Percentiles rank a stretch among this genome's conserved stretches.
Evolutionary conservation across 2,329 filamentous ascomycete species (phyloP).

Genomic region (Colletotrichum gloeosporioides): DNA sequence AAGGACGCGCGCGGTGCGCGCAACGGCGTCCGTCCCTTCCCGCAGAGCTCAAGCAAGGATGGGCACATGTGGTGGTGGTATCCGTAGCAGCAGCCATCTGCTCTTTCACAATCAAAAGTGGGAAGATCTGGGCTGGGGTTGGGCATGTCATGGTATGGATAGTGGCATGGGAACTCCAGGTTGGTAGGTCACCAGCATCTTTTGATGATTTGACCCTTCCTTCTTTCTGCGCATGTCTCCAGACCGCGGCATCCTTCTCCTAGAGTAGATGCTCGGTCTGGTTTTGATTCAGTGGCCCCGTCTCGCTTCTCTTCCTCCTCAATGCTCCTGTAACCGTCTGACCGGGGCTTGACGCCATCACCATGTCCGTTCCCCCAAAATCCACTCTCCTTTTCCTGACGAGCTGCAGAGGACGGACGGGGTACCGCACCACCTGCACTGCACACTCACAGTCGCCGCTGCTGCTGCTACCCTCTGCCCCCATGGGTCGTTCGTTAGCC

Average conservation of each 20-base stretch:
- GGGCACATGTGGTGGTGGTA: neutral
- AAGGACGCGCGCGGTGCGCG: neutral
- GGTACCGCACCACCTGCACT: neutral
- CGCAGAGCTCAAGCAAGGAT: neutral
- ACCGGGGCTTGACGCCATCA: conserved; percentile 10
- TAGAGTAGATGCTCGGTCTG: neutral
- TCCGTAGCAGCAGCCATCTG: neutral
- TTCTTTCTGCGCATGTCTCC: neutral
- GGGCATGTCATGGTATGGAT: neutral
- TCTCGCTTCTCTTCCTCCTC: neutral
- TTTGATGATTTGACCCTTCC: neutral
- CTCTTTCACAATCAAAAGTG: neutral
- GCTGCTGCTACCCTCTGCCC: neutral
- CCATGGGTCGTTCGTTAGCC: neutral
- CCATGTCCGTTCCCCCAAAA: neutral
- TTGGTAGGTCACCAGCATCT: neutral
- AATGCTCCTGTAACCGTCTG: neutral
- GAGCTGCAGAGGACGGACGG: neutral
- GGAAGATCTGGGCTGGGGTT: neutral
- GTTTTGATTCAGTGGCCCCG: neutral
- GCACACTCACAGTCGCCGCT: neutral
- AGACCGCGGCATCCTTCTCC: neutral
- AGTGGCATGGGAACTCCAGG: neutral
- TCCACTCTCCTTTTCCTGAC: neutral
- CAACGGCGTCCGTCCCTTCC: conserved; percentile 1